phyloP scores from a whole-genome alignment of 169 alveolate species.

The Plasmodium gaboni region DNA sequence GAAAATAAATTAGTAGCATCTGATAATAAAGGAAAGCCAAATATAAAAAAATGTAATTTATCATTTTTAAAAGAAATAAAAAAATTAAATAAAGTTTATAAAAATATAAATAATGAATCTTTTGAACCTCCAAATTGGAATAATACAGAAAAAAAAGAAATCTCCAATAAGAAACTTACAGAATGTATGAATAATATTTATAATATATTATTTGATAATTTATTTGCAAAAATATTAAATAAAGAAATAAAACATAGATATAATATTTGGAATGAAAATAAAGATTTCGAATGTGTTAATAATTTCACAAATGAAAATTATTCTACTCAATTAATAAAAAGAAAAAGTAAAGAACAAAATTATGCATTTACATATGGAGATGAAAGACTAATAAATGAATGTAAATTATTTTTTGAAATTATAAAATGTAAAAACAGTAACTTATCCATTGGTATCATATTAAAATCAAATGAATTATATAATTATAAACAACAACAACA shows the following conservation, averaged over 20 bases:
- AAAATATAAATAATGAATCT: constrained; percentile 64
- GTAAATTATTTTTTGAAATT: constrained; percentile 40
- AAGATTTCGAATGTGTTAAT: constrained; percentile 35
- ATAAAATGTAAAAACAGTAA: constrained; percentile 49
- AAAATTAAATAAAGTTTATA: constrained; percentile 33
- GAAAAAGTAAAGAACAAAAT: constrained; percentile 21
- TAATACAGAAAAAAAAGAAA: constrained; percentile 15
- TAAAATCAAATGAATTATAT: constrained; percentile 46
- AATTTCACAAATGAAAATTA: constrained; percentile 40
- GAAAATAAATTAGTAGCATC: not conserved
- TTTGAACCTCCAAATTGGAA: constrained; percentile 57
- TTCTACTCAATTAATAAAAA: constrained; percentile 58
- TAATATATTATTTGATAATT: constrained; percentile 44
- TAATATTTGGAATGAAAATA: constrained; percentile 51
- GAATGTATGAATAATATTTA: constrained; percentile 57
- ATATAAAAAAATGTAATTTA: not conserved
- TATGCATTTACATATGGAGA: constrained; percentile 62
- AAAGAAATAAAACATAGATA: constrained; percentile 24
- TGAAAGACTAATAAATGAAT: constrained; percentile 62
- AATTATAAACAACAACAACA: not conserved
- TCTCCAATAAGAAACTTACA: constrained; percentile 22
- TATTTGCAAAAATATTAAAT: constrained; percentile 24
- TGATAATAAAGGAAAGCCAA: not conserved
- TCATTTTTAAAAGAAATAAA: constrained; percentile 51
- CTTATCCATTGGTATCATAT: constrained; percentile 41